These are phyloP conservation scores for Calocybe indica DNA, from an alignment of 768 basidiomycete species.

Conservation along the genomic window DNA sequence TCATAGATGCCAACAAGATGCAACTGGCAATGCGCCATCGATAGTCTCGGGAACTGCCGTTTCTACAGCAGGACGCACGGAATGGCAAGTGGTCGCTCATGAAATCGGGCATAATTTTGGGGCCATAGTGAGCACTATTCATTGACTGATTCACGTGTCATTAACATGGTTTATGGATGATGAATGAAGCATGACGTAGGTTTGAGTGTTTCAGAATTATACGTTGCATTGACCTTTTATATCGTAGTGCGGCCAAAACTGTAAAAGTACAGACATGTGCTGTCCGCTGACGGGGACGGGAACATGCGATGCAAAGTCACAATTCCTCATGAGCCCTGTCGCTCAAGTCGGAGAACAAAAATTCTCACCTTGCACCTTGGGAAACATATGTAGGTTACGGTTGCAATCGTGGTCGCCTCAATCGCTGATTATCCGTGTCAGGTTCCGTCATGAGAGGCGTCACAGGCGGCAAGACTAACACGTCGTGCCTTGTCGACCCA, in stretches of 20 bases:
- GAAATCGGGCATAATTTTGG: slow-evolving; percentile 89
- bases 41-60: slow-evolving; percentile 79
- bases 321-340: slow-evolving; percentile 86
- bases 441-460: slow-evolving; percentile 60
- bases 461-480: slow-evolving; percentile 41
- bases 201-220: slow-evolving; percentile 12
- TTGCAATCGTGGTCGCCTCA: too few relatives aligned
- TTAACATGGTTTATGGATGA: too few relatives aligned
- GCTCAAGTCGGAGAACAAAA: slow-evolving; percentile 52
- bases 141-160: background rate
- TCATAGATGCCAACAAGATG: slow-evolving; percentile 47
- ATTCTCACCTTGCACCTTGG: slow-evolving; percentile 77
- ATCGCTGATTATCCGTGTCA: slow-evolving; percentile 13
- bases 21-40: slow-evolving; percentile 38
- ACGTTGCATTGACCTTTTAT: slow-evolving; percentile 5
- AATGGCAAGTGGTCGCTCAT: slow-evolving; percentile 81
- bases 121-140: slow-evolving; percentile 58
- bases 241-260: slow-evolving; percentile 57
- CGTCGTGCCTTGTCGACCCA: slow-evolving; percentile 64
- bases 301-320: slow-evolving; percentile 57
- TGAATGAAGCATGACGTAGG: slow-evolving; percentile 49
- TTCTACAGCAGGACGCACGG: slow-evolving; percentile 67
- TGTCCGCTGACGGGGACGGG: slow-evolving; percentile 56
- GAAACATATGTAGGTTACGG: slow-evolving; percentile 68
- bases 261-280: slow-evolving; percentile 51